Base-by-base conservation (phyloP, 2,329 filamentous ascomycete genomes). In the Fusarium buharicum region DNA sequence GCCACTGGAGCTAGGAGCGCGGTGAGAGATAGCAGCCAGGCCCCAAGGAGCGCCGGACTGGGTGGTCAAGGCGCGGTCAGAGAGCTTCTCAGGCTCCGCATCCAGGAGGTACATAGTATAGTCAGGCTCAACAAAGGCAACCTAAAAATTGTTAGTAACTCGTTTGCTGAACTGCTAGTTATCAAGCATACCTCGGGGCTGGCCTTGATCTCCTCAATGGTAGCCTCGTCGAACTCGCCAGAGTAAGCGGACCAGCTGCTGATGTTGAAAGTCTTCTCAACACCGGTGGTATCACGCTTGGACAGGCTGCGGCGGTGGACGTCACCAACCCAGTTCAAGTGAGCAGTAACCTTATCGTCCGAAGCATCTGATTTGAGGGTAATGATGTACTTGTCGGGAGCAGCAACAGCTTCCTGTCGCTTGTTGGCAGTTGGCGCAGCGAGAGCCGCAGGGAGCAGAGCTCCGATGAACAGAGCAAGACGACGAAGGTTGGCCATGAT, bases 321-420 rank as follows among this genome's bases (percentile, higher is more conserved):
- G 40, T 81, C 76, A 36, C 76, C 77, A 57, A 86, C 77, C 63
- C 77, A 80, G 43, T 74, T 70, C 64, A 84, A 72, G 69, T 86
- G 81, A 43, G 78, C 73, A 20, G 77, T 72, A 63, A 86, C 77
- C 34, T 75, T 76, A 14, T 75, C 75, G 18, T 78, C 73, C 33
- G 72, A 74, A 59, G 78, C 78, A 52, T 78, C 79, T 47, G 75
- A 76, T 73, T 87, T 84, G 75, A 87, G 86, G 47, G 87, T 85
- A 37, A 88, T 80, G 64, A 88, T 87, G 74, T 86, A 89, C 55
- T 70, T 73, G 58, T 64, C 56, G n/a, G n/a, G n/a, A n/a, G 66
- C 61, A 2, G 46, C 36, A 33, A 49, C 54, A 40, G 41, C 41
- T 12, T 45, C 45, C 34, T 60, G 33, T 18, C 52, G 46, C 40